Evolutionary conservation across 345 rosid species (phyloP).

Genomic region (Sisymbrium irio): DNA sequence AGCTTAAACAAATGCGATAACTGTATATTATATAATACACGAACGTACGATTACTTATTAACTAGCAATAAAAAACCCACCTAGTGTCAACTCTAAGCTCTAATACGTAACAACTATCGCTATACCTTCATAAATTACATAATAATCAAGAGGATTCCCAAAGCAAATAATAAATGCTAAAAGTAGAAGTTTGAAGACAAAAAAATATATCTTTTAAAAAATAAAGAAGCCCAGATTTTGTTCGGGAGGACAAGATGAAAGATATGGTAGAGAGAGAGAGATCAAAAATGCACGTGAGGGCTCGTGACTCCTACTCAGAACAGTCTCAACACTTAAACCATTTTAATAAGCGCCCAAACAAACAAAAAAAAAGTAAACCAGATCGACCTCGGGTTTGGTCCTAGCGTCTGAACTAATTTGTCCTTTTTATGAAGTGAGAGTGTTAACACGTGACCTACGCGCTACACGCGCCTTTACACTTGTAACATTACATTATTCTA

Average conservation of each 20-base stretch:
- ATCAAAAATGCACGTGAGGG: constrained; percentile 37
- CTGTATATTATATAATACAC: neutral
- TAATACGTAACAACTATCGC: neutral
- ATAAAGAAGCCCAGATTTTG: constrained; percentile 27
- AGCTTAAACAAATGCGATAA: neutral
- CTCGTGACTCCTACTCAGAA: constrained; percentile 38
- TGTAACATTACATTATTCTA: constrained; percentile 21
- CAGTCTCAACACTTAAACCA: constrained; percentile 11
- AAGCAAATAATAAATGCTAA: neutral
- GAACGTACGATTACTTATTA: constrained; percentile 11
- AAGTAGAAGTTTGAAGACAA: constrained; percentile 2
- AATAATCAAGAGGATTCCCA: neutral
- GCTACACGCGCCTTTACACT: constrained; percentile 39
- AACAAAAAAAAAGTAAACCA: neutral
- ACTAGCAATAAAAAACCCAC: constrained; percentile 5
- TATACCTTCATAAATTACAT: neutral
- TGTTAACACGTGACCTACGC: constrained; percentile 37
- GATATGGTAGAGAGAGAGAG: constrained; percentile 14
- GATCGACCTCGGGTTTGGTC: constrained; percentile 42
- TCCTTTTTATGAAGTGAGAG: constrained; percentile 22
- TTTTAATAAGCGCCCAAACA: neutral
- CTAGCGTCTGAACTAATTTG: constrained; percentile 32
- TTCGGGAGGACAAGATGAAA: constrained; percentile 16
- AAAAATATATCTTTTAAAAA: neutral
- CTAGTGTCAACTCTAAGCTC: constrained; percentile 15